Evolutionary conservation across 805 yeast genomes (phyloP), one percentile per base, ranked within the genome.

Genomic region (Myxozyma neotropica): DNA sequence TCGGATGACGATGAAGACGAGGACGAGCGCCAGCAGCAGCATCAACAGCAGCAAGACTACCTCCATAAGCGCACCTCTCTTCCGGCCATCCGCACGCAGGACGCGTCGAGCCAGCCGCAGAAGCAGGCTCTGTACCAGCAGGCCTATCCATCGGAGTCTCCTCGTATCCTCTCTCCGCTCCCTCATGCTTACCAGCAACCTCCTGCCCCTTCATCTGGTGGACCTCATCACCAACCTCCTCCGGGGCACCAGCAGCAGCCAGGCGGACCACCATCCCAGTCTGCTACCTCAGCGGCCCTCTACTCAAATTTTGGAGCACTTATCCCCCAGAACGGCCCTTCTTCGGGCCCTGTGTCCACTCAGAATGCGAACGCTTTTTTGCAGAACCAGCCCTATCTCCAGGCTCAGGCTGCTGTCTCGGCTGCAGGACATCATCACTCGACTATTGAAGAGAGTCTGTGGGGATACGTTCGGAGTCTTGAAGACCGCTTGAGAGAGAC

Each of bases 401-500:
- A 45, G 36, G 49, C 51, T 2, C 52, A 36, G 31, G 53, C 60
- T 38, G 51, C 51, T 13, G 55, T n/a, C 36, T 17, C 33, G 21
- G 58, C 53, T 24, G 36, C 47, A 21, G 50, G 48, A 4, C 56
- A 50, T 17, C 61, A 55, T 27, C 63, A 61, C 35, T 10, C 52
- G 19, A 19, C 49, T 1, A 42, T 61, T 24, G 65, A 65, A 43
- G 69, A 67, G 42, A 51, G 51, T 26, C 56, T 64, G 36, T 61
- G 66, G 67, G 50, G 59, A 15, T 48, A 67, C 44, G 70, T 70
- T 13, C 64, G 70, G 33, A 57, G 65, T 35, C 63, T 73, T 38
- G 75, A 73, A 50, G 66, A 68, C 19, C 66, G 71, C 6, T 54
- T 73, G 23, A 59, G 69, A 17, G 66, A 66, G 23, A 57, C 71